phyloP scores from a whole-genome alignment of 1,139 yeast genomes.

The Suhomyces wounanorum region DNA sequence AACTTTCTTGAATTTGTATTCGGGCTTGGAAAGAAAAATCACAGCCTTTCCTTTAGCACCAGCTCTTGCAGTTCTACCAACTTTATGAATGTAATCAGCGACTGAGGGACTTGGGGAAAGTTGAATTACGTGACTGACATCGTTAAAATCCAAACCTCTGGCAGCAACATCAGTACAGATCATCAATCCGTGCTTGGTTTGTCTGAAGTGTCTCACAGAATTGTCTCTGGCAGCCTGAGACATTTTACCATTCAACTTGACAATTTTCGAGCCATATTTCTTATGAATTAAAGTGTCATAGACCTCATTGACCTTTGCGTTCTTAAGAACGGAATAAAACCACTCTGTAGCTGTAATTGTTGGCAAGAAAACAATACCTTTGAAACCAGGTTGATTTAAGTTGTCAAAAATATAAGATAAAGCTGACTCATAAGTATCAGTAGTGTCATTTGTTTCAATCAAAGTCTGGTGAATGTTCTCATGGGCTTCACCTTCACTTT shows the following conservation, averaged over 20 bases:
- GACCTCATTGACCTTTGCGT: conserved; percentile 16
- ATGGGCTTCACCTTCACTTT: conserved; percentile 77
- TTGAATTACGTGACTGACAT: conserved; percentile 97
- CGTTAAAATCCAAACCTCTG: conserved; percentile 95
- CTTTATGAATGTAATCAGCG: conserved; percentile 89
- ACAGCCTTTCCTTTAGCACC: conserved; percentile 75
- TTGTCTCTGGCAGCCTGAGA: conserved; percentile 65
- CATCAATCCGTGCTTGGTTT: conserved; percentile 63
- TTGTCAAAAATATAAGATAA: conserved; percentile 47
- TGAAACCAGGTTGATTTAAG: conserved; percentile 43
- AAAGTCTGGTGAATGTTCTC: conserved; percentile 74
- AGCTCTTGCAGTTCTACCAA: conserved; percentile 97
- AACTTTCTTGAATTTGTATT: conserved; percentile 47
- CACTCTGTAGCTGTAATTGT: conserved; percentile 71
- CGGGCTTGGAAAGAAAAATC: conserved; percentile 51
- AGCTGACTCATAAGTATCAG: conserved; percentile 55
- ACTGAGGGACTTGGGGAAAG: conserved; percentile 82
- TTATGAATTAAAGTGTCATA: conserved; percentile 15
- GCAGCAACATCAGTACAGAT: conserved; percentile 98
- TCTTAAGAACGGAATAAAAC: conserved; percentile 31
- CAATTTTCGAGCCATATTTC: conserved; percentile 19
- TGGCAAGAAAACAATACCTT: conserved; percentile 81
- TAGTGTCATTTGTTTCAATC: conserved; percentile 48
- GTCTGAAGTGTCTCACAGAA: conserved; percentile 57
- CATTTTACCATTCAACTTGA: conserved; percentile 69